These are phyloP conservation scores for Microstegium vimineum DNA, from an alignment of 176 grass and related monocot genomes.

Conservation along the genomic window DNA sequence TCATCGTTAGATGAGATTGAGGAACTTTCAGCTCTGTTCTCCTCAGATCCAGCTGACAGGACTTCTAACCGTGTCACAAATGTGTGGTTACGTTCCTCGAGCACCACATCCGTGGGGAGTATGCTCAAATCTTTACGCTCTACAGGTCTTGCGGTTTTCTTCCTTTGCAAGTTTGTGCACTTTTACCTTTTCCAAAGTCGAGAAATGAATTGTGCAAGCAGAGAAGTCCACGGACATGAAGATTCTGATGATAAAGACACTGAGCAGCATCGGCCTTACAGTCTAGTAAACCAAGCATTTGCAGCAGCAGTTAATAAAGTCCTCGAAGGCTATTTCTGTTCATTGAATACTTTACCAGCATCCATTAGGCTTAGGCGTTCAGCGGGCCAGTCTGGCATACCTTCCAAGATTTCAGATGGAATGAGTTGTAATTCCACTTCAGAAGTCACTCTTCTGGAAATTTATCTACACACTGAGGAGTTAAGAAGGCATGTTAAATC, in stretches of 20 bases:
- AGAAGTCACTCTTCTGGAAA: conserved; percentile 74
- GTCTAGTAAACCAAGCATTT: conserved; percentile 89
- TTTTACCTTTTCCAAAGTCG: conserved; percentile 59
- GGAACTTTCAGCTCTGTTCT: conserved; percentile 57
- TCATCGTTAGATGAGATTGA: conserved; percentile 75
- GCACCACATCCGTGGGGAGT: conserved; percentile 56
- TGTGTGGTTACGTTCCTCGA: conserved; percentile 80
- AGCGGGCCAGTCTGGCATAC: conserved; percentile 1
- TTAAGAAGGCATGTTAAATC: conserved; percentile 78
- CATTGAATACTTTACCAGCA: conserved; percentile 68
- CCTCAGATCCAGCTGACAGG: conserved; percentile 72
- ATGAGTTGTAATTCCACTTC: conserved; percentile 36
- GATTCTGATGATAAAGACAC: conserved; percentile 29
- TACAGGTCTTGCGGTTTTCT: conserved; percentile 70
- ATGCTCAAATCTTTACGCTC: conserved; percentile 66
- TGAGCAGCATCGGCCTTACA: conserved; percentile 41
- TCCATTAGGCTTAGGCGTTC: conserved; percentile 72
- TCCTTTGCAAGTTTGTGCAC: conserved; percentile 75
- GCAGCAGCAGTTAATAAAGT: conserved; percentile 73
- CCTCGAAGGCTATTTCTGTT: conserved; percentile 87
- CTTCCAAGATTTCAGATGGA: conserved; percentile 27
- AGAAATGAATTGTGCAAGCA: conserved; percentile 28
- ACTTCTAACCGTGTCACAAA: conserved; percentile 52
- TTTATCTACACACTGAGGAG: conserved; percentile 90
- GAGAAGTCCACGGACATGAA: conserved; percentile 14